Base-by-base conservation (phyloP, 345 rosid genomes). In the Carallia brachiata region DNA sequence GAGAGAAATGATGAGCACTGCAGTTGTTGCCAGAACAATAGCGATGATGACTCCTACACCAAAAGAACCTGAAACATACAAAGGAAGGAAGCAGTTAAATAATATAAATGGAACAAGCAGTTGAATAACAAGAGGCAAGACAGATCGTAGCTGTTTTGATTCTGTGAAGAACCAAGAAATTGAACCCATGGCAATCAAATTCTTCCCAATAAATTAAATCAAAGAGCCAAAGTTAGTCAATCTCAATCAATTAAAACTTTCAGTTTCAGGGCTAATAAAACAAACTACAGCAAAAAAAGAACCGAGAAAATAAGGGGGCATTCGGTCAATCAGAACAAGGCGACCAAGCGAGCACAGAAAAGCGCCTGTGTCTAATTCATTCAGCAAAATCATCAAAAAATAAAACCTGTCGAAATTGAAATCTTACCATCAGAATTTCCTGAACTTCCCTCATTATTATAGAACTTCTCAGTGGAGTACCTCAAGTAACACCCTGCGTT, bases 401-500 rank as follows among this genome's bases (percentile, higher is more conserved):
- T 18, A 19, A 63, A 27, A 36, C 0, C 36, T 48, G 30, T 58
- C 1, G 4, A n/a, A 66, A 65, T 17, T 30, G 44, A 32, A n/a
- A 57, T 58, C 52, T 67, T 74, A 85, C 88, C 81, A 50, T 65
- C 77, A 27, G 15, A 16, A 62, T 58, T 39, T 31, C 40, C 67
- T 67, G 69, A 12, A 6, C 76, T 67, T 36, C 50, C 65, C 23
- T 28, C 61, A 19, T 69, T 23, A 40, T 23, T 34, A 52, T 74
- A 82, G 52, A 85, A 82, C 60, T 78, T 80, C 8, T 66, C 23
- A 39, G 81, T 77, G 1, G 86, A 82, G 61, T 76, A 84, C 62
- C 85, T 82, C 75, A 82, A 66, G 47, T 73, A 84, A 30, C 86
- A 84, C 1, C 86, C 86, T 32, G 78, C 67, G 66, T 75, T 80